These are phyloP conservation scores for Xylaria flabelliformis DNA, from an alignment of 495 filamentous ascomycete genomes.

Conservation along the genomic window DNA sequence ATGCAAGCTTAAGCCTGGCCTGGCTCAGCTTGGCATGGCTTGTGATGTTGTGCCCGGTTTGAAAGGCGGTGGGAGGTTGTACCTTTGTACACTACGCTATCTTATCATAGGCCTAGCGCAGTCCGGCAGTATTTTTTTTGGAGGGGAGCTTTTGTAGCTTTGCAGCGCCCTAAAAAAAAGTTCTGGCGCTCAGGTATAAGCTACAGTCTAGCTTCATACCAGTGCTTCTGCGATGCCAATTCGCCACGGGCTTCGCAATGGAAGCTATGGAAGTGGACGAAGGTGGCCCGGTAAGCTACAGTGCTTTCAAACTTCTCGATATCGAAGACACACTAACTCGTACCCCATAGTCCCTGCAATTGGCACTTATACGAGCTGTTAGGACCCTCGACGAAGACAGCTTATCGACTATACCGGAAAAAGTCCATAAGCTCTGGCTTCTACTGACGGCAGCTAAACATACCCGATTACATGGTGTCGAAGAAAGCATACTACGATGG, in stretches of 20 bases:
- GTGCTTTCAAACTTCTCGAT: slow-evolving; percentile 16
- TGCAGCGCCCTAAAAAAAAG: slow-evolving; percentile 31
- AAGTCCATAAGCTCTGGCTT: slow-evolving; percentile 47
- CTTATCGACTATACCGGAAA: slow-evolving; percentile 45
- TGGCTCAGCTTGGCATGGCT: neutral
- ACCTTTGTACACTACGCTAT: slow-evolving; percentile 17
- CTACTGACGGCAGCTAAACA: slow-evolving; percentile 39
- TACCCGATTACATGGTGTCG: slow-evolving; percentile 51
- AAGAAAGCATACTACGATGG: slow-evolving; percentile 56
- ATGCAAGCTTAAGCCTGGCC: slow-evolving; percentile 2
- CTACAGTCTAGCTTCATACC: slow-evolving; percentile 6
- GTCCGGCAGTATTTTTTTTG: slow-evolving; percentile 26
- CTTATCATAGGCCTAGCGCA: slow-evolving; percentile 29
- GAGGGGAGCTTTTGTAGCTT: slow-evolving; percentile 24
- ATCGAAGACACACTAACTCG: slow-evolving; percentile 16
- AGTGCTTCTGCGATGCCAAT: slow-evolving; percentile 29
- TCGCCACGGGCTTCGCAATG: slow-evolving; percentile 27
- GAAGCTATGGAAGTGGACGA: slow-evolving; percentile 39
- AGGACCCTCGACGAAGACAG: slow-evolving; percentile 50
- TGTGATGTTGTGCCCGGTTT: neutral
- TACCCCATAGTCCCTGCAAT: slow-evolving; percentile 34
- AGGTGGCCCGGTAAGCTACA: slow-evolving; percentile 27
- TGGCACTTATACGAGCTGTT: slow-evolving; percentile 39
- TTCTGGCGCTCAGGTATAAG: slow-evolving; percentile 28
- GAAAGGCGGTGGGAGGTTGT: slow-evolving; percentile 20